Percentiles rank a stretch among this genome's conserved stretches.
Evolutionary conservation across 352 stramenopile species (phyloP).

Genomic region (Phytophthora pluvialis): DNA sequence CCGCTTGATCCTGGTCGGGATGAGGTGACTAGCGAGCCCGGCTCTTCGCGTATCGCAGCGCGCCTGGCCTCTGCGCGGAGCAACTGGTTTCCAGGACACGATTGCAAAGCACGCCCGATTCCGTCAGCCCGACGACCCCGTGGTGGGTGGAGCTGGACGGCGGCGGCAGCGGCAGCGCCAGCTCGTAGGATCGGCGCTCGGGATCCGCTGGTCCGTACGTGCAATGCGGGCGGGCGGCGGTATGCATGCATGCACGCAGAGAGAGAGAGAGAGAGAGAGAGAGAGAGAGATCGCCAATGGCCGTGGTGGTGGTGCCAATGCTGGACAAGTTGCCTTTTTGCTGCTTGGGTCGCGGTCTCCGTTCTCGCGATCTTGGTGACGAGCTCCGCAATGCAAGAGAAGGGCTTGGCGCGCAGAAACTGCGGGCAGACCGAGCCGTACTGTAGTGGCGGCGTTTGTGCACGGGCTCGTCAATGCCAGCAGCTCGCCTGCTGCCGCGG

Average conservation of each 20-base stretch:
- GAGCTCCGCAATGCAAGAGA: slow-evolving; percentile 37
- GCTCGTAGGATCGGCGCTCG: slow-evolving; percentile 24
- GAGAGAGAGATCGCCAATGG: background rate
- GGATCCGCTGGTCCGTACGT: slow-evolving; percentile 27
- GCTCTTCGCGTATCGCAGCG: slow-evolving; percentile 39
- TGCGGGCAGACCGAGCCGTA: slow-evolving; percentile 26
- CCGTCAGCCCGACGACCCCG: slow-evolving; percentile 6
- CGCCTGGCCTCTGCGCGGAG: slow-evolving; percentile 6
- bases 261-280: background rate
- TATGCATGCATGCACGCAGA: background rate
- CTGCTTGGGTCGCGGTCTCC: slow-evolving; percentile 5
- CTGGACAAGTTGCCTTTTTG: slow-evolving; percentile 3
- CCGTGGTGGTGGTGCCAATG: background rate
- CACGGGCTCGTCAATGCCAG: slow-evolving; percentile 12
- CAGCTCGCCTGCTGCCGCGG: background rate
- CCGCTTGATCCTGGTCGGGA: slow-evolving; percentile 17
- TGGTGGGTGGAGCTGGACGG: slow-evolving; percentile 11
- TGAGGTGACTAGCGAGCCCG: slow-evolving; percentile 25
- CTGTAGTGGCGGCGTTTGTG: slow-evolving; percentile 4
- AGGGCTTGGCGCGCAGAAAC: slow-evolving; percentile 28
- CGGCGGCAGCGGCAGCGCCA: slow-evolving; percentile 3
- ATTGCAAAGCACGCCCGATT: slow-evolving; percentile 27
- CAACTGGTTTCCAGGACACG: slow-evolving; percentile 36
- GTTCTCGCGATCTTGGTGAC: slow-evolving; percentile 32
- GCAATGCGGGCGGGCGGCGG: background rate